Percentiles rank a stretch among this genome's conserved stretches.
phyloP scores from a whole-genome alignment of 2,329 filamentous ascomycete genomes.

The Acrodontium crateriforme region DNA sequence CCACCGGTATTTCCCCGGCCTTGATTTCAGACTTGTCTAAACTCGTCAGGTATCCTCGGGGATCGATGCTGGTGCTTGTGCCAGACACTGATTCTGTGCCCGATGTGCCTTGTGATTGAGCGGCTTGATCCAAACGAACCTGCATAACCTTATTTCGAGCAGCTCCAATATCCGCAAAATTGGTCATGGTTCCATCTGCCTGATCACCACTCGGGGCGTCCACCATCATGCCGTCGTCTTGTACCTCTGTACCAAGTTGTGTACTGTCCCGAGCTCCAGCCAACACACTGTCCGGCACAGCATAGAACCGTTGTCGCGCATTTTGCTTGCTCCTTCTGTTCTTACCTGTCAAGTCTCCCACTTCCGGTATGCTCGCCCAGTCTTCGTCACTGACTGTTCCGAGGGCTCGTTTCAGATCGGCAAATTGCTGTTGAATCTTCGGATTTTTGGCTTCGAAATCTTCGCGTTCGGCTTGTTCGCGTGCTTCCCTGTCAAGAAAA shows the following conservation, averaged over 20 bases:
- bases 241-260: conserved; percentile 79
- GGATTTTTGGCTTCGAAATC: conserved; percentile 96
- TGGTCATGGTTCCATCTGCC: conserved; percentile 81
- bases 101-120: conserved; percentile 41
- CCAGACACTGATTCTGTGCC: conserved; percentile 58
- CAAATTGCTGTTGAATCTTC: conserved; percentile 96
- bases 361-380: conserved; percentile 90
- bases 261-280: conserved; percentile 68
- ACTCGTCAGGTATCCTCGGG: conserved; percentile 89
- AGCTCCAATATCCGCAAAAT: conserved; percentile 93
- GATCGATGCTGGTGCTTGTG: conserved; percentile 81
- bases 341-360: conserved; percentile 91
- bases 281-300: conserved; percentile 89
- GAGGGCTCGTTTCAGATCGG: conserved; percentile 82
- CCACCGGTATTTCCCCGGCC: conserved; percentile 70
- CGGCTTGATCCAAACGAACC: conserved; percentile 84
- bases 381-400: conserved; percentile 85
- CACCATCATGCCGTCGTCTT: conserved; percentile 50
- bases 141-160: conserved; percentile 92
- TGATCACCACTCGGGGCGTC: conserved; percentile 34
- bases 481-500: conserved; percentile 66
- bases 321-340: conserved; percentile 77
- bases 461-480: conserved; percentile 79
- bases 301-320: conserved; percentile 68
- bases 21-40: conserved; percentile 68